Conservation (phyloP, 2,329 filamentous ascomycete genomes). For the Calonectria leucothoes region DNA sequence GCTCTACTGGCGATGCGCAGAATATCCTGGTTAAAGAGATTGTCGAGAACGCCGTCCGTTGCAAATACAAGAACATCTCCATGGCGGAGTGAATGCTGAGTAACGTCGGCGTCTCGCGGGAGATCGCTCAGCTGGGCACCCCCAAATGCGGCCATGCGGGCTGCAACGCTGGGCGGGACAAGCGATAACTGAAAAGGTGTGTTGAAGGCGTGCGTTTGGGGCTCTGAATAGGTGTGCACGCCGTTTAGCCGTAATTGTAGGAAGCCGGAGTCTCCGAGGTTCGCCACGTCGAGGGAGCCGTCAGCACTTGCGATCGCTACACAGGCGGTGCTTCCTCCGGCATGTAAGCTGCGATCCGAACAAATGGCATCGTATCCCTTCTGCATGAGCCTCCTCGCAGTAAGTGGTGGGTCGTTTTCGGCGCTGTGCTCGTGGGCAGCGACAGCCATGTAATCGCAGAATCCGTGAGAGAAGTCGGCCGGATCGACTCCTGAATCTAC, state of each 20-base stretch:
- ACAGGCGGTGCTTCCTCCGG: slow-evolving; percentile 92
- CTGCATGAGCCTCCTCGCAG: slow-evolving; percentile 80
- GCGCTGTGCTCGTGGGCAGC: slow-evolving; percentile 71
- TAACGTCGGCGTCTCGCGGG: slow-evolving; percentile 85
- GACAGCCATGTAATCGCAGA: slow-evolving; percentile 93
- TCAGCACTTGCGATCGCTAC: slow-evolving; percentile 81
- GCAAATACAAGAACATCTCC: slow-evolving; percentile 95
- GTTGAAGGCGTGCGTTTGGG: slow-evolving; percentile 97
- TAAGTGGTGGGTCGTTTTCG: slow-evolving; percentile 54
- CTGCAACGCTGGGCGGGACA: slow-evolving; percentile 82
- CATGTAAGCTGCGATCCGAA: slow-evolving; percentile 76
- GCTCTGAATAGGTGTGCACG: slow-evolving; percentile 83
- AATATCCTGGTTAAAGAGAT: slow-evolving; percentile 90
- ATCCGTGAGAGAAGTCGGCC: slow-evolving; percentile 91
- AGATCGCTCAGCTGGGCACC: slow-evolving; percentile 84
- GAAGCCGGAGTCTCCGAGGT: slow-evolving; percentile 95
- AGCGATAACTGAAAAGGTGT: slow-evolving; percentile 95
- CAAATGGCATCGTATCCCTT: slow-evolving; percentile 86
- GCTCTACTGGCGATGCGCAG: slow-evolving; percentile 80
- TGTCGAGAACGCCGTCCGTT: slow-evolving; percentile 96
- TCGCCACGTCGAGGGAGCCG: slow-evolving; percentile 87
- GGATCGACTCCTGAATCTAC: slow-evolving; percentile 92
- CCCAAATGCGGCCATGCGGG: slow-evolving; percentile 86
- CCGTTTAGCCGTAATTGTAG: slow-evolving; percentile 87
- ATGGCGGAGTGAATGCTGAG: slow-evolving; percentile 81